Evolutionary conservation across 2,329 filamentous ascomycete genomes (phyloP), one percentile per base, ranked within the genome.

Genomic region (Fusarium aywerte): DNA sequence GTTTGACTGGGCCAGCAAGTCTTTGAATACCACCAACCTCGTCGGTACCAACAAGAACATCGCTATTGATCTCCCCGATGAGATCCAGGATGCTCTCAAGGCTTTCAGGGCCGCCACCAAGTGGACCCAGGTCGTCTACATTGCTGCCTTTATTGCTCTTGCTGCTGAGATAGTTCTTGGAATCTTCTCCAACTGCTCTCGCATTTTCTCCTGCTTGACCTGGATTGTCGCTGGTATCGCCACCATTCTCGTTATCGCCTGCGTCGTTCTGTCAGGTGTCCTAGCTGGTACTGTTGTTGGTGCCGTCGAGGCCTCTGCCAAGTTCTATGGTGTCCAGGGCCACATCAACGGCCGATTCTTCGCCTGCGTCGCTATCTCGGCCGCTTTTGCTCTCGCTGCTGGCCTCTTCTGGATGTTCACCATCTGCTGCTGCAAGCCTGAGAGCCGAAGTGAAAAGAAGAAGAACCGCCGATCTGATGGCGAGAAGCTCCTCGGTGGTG

Each of bases 371-470:
- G 97, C 94, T 92, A 83, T 98, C 62, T 90, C 89, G 40, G 90
- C 90, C 36, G 91, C 87, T 27, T 93, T 96, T 76, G 90, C 90
- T 64, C 76, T 96, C 32, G 92, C 79, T 39, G 90, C 91, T 9
- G 88, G 87, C 67, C 80, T 97, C 76, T 97, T 98, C 90, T 98
- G 96, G 95, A 82, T 94, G 75, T 88, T 96, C 78, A 92, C 89
- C 78, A 87, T 91, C 74, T 98, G 95, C 90, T 98, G 94, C 53
- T 74, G 73, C 71, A 92, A 92, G 72, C 78, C 78, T 15, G 78
- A 80, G 57, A 69, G 72, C 65, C 68, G 71, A 55, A 69, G 73
- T 67, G 67, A 68, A 68, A 78, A 76, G 71, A 77, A 76, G 64
- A 75, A 74, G 73, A 74, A 76, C 65, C 68, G 70, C 64, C 66